These are phyloP conservation scores for Scytalidium lignicola DNA, from an alignment of 2,329 filamentous ascomycete species.

Conservation along the genomic window DNA sequence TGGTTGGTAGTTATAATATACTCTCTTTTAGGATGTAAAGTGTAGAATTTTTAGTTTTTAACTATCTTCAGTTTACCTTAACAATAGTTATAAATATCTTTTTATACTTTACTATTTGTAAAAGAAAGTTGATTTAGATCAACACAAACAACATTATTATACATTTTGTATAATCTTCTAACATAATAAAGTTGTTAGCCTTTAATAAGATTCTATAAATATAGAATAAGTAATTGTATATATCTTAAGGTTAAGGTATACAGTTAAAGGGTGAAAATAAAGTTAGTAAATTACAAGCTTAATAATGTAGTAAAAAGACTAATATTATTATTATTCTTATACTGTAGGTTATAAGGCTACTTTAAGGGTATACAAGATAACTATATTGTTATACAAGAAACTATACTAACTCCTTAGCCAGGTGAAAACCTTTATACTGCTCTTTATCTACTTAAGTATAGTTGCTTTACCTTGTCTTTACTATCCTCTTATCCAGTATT, in stretches of 20 bases:
- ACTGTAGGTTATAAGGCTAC: too few species aligned
- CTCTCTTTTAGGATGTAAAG: slow-evolving; percentile 12
- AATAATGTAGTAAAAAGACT: too few species aligned
- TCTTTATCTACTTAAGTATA: too few species aligned
- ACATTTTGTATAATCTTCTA: slow-evolving; percentile 5
- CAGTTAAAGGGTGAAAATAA: not conserved
- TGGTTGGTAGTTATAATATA: slow-evolving; percentile 10
- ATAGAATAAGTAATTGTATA: not conserved
- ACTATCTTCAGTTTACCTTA: slow-evolving; percentile 16
- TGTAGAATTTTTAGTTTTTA: slow-evolving; percentile 9
- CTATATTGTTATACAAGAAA: too few species aligned
- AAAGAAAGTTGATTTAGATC: slow-evolving; percentile 27
- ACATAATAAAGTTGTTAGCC: not conserved
- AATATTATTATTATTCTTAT: too few species aligned
- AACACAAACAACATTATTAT: slow-evolving; percentile 10
- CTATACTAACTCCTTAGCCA: too few species aligned
- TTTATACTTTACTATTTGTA: slow-evolving; percentile 22
- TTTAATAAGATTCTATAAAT: not conserved
- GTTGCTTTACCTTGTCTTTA: too few species aligned
- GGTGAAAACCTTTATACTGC: too few species aligned
- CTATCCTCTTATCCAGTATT: too few species aligned
- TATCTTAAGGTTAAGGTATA: not conserved
- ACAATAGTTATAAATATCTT: slow-evolving; percentile 17
- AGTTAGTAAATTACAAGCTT: too few species aligned
- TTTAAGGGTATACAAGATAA: too few species aligned